phyloP scores from a whole-genome alignment of 2,329 filamentous ascomycete species.

The Xylogone sp. region DNA sequence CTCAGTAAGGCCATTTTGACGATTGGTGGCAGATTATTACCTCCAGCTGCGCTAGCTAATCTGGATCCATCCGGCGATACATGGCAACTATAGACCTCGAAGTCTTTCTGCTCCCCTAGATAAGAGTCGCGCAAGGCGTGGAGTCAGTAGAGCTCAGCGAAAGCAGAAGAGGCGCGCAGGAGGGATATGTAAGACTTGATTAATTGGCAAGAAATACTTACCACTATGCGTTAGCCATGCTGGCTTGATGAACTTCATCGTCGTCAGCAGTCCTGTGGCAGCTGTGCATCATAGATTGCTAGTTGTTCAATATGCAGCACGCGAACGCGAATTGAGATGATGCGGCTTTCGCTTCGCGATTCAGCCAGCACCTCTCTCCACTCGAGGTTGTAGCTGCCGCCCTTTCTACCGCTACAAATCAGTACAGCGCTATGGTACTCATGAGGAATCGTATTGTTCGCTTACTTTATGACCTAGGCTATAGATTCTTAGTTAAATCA shows the following conservation, averaged over 20 bases:
- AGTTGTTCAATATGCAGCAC: background rate
- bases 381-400: no score
- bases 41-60: conserved; percentile 89
- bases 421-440: no score
- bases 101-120: conserved; percentile 90
- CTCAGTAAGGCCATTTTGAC: conserved; percentile 15
- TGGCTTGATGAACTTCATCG: conserved; percentile 88
- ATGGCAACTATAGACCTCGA: conserved; percentile 97
- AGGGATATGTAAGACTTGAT: background rate
- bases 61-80: conserved; percentile 91
- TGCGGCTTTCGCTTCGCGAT: background rate
- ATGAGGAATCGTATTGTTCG: no score
- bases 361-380: background rate
- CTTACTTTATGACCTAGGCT: no score
- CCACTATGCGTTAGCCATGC: conserved; percentile 93
- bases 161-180: conserved; percentile 5
- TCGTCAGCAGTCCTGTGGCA: conserved; percentile 19
- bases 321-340: background rate
- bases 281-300: conserved; percentile 16
- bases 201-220: conserved; percentile 34
- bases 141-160: conserved; percentile 20
- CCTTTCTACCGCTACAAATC: no score
- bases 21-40: conserved; percentile 41
- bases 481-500: no score
- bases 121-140: conserved; percentile 20